A percentile compares a stretch with the other conserved stretches of the same genome.
Conservation (phyloP, 352 stramenopile species). For the Stramenopiles sp. region DNA sequence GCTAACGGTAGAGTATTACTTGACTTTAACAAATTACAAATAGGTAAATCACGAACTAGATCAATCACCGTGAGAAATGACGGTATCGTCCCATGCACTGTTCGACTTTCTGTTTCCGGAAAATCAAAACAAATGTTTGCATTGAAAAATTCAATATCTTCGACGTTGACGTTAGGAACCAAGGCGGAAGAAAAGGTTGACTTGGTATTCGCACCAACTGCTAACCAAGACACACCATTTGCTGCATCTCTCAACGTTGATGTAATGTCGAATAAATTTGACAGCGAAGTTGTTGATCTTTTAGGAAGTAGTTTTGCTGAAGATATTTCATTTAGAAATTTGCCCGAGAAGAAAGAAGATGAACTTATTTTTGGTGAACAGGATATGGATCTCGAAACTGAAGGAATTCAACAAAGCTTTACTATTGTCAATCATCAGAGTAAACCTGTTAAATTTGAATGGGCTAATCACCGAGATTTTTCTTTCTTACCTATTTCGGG, state of each 20-base stretch:
- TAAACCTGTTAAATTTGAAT: too few relatives aligned
- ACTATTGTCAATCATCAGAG: too few relatives aligned
- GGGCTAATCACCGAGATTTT: too few relatives aligned
- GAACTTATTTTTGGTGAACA: too few relatives aligned
- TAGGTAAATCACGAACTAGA: slow-evolving; percentile 21
- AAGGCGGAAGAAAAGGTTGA: not conserved
- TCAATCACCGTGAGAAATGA: not conserved
- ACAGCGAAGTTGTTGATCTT: not conserved
- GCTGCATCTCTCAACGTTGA: not conserved
- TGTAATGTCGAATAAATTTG: not conserved
- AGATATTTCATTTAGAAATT: too few relatives aligned
- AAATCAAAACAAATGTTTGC: too few relatives aligned
- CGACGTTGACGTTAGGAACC: not conserved
- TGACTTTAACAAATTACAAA: slow-evolving; percentile 32
- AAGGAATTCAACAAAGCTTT: too few relatives aligned
- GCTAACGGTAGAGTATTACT: slow-evolving; percentile 25
- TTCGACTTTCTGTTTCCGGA: not conserved
- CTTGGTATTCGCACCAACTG: not conserved
- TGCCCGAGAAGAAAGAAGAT: too few relatives aligned
- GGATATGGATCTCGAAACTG: too few relatives aligned
- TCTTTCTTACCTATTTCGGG: too few relatives aligned
- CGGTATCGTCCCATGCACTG: not conserved
- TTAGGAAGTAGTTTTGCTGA: too few relatives aligned
- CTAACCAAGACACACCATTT: not conserved
- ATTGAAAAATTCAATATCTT: too few relatives aligned